Evolutionary conservation across 129 eudicot species (phyloP), one percentile per base, ranked within the genome.

Genomic region (Logfia minima): DNA sequence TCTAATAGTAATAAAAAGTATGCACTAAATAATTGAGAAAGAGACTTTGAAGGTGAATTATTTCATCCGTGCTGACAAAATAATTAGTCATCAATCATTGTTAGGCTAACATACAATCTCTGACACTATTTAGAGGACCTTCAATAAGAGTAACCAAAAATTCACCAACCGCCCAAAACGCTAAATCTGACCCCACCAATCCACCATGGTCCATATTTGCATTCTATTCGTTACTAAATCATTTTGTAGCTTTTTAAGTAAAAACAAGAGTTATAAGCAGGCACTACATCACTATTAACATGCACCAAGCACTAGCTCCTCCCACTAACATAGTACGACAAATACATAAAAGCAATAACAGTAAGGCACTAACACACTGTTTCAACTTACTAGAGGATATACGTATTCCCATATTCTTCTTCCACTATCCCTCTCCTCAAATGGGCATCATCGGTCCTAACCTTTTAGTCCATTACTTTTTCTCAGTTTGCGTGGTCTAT

Each of bases 271-370:
- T 56, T 71, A 72, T 66, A 35, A 74, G 78, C 80, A 48, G 65
- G 65, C 80, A 77, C 56, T 11, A 21, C 61, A 69, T 69, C 63
- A 35, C 80, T 65, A 65, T 4, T 76, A 4, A 41, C 14, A 19
- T 56, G 68, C 35, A 77, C 73, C 45, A 70, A 22, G 75, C 82
- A 82, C 77, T 53, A 80, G 43, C 81, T 66, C 72, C 76, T 28
- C 29, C 87, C 85, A 78, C 80, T 77, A 79, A 78, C 84, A 69
- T 71, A 75, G 77, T 79, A 55, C 55, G 86, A 79, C 84, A 79
- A 85, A 68, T 37, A 58, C 32, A 74, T 31, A 74, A 77, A 80
- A 68, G 83, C 75, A 39, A 71, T 61, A 66, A 59, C 31, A 80
- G 80, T 79, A 63, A 28, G 74, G 75, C 85, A 81, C 85, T 81